Base-by-base conservation (phyloP, 495 filamentous ascomycete genomes). In the Penicillium flavigenum region DNA sequence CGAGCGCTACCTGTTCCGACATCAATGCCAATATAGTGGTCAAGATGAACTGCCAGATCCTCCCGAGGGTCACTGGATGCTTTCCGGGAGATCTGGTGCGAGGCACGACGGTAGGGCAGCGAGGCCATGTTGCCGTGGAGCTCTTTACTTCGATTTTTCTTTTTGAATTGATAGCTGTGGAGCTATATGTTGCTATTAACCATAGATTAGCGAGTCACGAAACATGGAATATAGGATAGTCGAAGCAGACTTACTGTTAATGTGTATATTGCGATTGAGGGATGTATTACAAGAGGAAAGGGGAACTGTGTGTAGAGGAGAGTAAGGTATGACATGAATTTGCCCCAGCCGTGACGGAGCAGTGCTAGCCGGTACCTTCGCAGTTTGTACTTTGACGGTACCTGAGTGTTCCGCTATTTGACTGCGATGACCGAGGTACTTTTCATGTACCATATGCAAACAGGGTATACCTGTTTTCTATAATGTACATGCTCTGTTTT, bases 1-100 rank as follows among this genome's bases (percentile, higher is more conserved):
- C 94, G 83, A 19, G 92, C 92, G 67, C 91, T 96, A 46, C 94
- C 93, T 7, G 94, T 98, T 45, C 94, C 94, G 51, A 98, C 94
- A 70, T 98, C 94, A 54, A 97, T 89, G 43, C 93, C 93, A 64
- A 97, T 91, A 71, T 89, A 97, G 63, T 87, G 82, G 50, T 86
- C 82, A 52, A 77, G 64, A 27, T 83, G 76, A 16, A 80, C 73
- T 43, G 77, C 72, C 26, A 83, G 63, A 41, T 85, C 79, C 60
- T 86, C 80, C 47, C 80, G 79, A 19, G 76, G 75, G 62, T 86
- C 83, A 27, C 62, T 76, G 0, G 81, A 83, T 61, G 83, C 76
- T 58, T 84, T 80, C 27, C 79, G 77, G 32, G 81, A 83, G 48
- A 57, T 55, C 62, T 74, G 67, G 9, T 63, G 65, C 16, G 69